Percentiles rank a stretch among this genome's conserved stretches.
Conservation (phyloP, 148 eudicot genomes). For the Bassia scoparia region DNA sequence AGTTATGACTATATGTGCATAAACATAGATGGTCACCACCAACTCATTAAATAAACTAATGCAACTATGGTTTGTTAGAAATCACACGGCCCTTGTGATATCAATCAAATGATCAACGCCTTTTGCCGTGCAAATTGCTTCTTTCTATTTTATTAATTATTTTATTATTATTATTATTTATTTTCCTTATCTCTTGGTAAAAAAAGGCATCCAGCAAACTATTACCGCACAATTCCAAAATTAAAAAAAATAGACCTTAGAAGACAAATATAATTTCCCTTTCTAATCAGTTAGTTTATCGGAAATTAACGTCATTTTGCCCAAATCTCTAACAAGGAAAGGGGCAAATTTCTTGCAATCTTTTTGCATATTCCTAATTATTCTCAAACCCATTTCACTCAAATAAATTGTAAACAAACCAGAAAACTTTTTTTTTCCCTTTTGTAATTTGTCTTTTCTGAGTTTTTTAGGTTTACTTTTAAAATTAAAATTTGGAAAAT, state of each 20-base stretch:
- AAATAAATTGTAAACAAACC: neutral
- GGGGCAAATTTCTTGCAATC: constrained; percentile 12
- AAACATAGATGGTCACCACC: neutral
- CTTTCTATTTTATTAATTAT: neutral
- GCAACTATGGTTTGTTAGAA: constrained; percentile 10
- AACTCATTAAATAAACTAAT: constrained; percentile 1
- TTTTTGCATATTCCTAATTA: too few relatives aligned
- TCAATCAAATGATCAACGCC: neutral
- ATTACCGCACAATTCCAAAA: neutral
- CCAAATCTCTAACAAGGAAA: constrained; percentile 4
- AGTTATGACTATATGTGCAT: too few relatives aligned
- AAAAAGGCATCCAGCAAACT: neutral
- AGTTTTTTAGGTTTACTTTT: neutral
- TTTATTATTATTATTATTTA: neutral
- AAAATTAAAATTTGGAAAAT: neutral
- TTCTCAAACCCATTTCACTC: neutral
- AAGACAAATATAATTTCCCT: neutral
- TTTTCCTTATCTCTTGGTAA: neutral
- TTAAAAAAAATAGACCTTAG: neutral
- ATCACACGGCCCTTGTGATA: constrained; percentile 17
- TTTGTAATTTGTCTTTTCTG: neutral
- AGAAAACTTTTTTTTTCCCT: neutral
- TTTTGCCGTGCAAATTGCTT: neutral
- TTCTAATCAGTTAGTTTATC: neutral
- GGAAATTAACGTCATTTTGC: constrained; percentile 2